phyloP scores from a whole-genome alignment of 2,329 filamentous ascomycete species.

The Periconia sp. region DNA sequence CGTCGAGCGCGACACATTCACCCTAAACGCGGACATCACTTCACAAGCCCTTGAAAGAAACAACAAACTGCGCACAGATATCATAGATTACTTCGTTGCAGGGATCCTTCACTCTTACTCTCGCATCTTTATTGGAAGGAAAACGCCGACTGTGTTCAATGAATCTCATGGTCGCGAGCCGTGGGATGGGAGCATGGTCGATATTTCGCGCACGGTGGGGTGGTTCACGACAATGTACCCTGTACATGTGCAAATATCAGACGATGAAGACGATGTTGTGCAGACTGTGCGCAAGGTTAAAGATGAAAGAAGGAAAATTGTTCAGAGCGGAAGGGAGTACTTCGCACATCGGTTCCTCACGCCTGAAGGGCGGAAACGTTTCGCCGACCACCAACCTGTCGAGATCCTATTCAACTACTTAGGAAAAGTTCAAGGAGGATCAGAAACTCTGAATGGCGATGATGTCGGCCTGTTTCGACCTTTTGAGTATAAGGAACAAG shows the following conservation, averaged over 20 bases:
- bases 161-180: constrained; percentile 42
- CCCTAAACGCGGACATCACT: constrained; percentile 20
- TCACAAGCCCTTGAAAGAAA: constrained; percentile 30
- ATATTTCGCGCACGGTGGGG: constrained; percentile 60
- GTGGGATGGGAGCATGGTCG: constrained; percentile 49
- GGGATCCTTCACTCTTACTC: constrained; percentile 59
- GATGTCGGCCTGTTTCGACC: constrained; percentile 51
- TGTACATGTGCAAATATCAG: constrained; percentile 47
- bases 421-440: constrained; percentile 46
- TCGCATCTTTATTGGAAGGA: constrained; percentile 57
- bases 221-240: constrained; percentile 64
- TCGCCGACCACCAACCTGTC: constrained; percentile 51
- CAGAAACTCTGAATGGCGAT: constrained; percentile 42
- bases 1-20: constrained; percentile 30
- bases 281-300: constrained; percentile 57
- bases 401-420: constrained; percentile 63
- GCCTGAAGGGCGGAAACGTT: constrained; percentile 27
- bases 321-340: constrained; percentile 52
- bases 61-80: constrained; percentile 54
- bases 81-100: constrained; percentile 57
- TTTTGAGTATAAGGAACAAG: constrained; percentile 26
- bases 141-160: constrained; percentile 52
- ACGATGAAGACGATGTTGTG: constrained; percentile 53
- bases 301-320: constrained; percentile 51
- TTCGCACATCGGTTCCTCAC: constrained; percentile 46